These are phyloP conservation scores for Acer negundo DNA, from an alignment of 345 rosid genomes.

Conservation along the genomic window DNA sequence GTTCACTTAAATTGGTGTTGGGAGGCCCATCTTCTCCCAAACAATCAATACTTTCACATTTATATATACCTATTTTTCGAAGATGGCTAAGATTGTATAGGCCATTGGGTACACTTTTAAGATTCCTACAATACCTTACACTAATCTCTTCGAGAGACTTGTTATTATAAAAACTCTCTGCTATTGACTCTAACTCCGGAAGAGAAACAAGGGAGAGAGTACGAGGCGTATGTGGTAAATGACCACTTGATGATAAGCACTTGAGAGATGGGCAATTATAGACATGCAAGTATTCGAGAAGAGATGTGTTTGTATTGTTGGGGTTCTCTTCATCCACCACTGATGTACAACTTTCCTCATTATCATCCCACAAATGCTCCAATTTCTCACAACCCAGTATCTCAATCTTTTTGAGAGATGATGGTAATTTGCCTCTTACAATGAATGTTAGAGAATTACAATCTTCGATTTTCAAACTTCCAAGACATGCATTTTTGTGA, in stretches of 20 bases:
- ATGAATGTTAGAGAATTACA: neutral
- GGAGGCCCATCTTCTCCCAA: too few species aligned
- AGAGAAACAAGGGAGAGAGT: too few species aligned
- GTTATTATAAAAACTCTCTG: neutral
- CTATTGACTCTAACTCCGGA: neutral
- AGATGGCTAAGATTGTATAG: too few species aligned
- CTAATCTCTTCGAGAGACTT: neutral
- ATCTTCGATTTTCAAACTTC: neutral
- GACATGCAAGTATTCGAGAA: too few species aligned
- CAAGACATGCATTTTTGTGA: neutral
- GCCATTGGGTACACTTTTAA: too few species aligned
- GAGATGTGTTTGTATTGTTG: too few species aligned
- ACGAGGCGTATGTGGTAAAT: neutral
- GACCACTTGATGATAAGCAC: neutral
- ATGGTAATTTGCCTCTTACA: neutral
- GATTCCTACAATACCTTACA: neutral
- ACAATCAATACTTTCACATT: too few species aligned
- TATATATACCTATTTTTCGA: too few species aligned
- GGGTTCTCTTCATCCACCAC: too few species aligned
- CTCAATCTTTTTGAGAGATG: neutral
- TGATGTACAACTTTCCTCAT: neutral
- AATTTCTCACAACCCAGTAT: constrained; percentile 12
- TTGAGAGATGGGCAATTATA: too few species aligned
- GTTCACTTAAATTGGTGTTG: too few species aligned
- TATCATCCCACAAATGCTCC: constrained; percentile 1